These are phyloP conservation scores for Wallemia hederae DNA, from an alignment of 1,284 basidiomycete species.

Conservation along the genomic window DNA sequence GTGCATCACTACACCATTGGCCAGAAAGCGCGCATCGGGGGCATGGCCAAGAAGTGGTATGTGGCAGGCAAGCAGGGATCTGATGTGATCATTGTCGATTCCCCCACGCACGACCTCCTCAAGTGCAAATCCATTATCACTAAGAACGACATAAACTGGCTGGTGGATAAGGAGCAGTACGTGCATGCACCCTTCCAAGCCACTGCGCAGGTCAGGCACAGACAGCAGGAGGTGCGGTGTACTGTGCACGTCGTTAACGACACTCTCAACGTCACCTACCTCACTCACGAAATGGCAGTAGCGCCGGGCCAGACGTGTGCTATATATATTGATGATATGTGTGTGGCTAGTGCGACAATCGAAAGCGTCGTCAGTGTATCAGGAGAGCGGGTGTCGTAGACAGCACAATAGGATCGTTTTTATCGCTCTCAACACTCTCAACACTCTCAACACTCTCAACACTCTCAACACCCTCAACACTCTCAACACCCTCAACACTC, in stretches of 20 bases:
- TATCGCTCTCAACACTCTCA: too few relatives aligned
- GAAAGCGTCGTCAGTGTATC: too few relatives aligned
- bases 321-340: constrained; percentile 20
- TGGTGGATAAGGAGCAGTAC: constrained; percentile 34
- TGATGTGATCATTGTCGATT: constrained; percentile 45
- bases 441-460: too few relatives aligned
- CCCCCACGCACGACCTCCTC: constrained; percentile 24
- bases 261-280: constrained; percentile 19
- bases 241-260: background rate
- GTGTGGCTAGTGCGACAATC: background rate
- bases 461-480: too few relatives aligned
- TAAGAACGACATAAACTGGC: constrained; percentile 33
- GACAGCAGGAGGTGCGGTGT: constrained; percentile 8
- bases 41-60: constrained; percentile 34
- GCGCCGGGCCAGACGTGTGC: constrained; percentile 50
- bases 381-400: background rate
- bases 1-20: constrained; percentile 76
- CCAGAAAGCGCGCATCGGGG: constrained; percentile 35
- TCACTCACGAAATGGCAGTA: constrained; percentile 34
- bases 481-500: too few relatives aligned
- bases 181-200: constrained; percentile 21
- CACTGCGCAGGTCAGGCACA: constrained; percentile 38
- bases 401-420: too few relatives aligned
- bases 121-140: constrained; percentile 22
- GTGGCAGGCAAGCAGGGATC: constrained; percentile 40